These are phyloP conservation scores for Neurospora sp. DNA, from an alignment of 495 filamentous ascomycete species.

Conservation along the genomic window DNA sequence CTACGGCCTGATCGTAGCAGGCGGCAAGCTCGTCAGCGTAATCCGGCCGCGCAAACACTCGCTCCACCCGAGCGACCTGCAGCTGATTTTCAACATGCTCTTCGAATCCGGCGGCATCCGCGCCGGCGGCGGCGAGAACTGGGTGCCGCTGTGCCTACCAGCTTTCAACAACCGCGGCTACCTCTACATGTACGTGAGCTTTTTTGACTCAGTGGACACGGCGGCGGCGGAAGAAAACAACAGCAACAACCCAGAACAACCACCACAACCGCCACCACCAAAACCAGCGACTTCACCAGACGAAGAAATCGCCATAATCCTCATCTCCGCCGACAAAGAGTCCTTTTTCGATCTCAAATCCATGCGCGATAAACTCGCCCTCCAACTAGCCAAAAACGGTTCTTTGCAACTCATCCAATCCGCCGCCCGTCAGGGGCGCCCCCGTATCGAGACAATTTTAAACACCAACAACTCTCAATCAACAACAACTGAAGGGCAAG, in stretches of 20 bases:
- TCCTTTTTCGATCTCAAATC: constrained; percentile 79
- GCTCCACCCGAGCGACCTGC: constrained; percentile 88
- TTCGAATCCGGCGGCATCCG: constrained; percentile 87
- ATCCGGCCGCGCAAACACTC: constrained; percentile 90
- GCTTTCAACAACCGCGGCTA: constrained; percentile 98
- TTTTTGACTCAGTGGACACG: constrained; percentile 44
- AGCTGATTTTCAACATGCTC: constrained; percentile 99
- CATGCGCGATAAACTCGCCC: constrained; percentile 74
- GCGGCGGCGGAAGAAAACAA: constrained; percentile 11
- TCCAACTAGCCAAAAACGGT: constrained; percentile 63
- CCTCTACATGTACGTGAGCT: constrained; percentile 98
- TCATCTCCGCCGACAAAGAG: constrained; percentile 89
- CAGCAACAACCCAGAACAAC: neutral
- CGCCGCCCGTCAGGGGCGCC: constrained; percentile 61
- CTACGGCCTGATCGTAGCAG: constrained; percentile 90
- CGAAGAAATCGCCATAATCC: constrained; percentile 77
- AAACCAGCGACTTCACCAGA: constrained; percentile 21
- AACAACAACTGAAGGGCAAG: neutral
- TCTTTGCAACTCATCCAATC: constrained; percentile 63
- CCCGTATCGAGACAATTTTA: constrained; percentile 51
- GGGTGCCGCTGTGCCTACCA: constrained; percentile 93
- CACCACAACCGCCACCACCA: constrained; percentile 11
- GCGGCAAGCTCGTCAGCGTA: constrained; percentile 89
- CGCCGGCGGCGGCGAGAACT: constrained; percentile 81
- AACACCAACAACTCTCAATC: no score